Percentiles rank a stretch among this genome's conserved stretches.
Evolutionary conservation across 495 filamentous ascomycete species (phyloP).

Genomic region (Aspergillus saccharolyticus): DNA sequence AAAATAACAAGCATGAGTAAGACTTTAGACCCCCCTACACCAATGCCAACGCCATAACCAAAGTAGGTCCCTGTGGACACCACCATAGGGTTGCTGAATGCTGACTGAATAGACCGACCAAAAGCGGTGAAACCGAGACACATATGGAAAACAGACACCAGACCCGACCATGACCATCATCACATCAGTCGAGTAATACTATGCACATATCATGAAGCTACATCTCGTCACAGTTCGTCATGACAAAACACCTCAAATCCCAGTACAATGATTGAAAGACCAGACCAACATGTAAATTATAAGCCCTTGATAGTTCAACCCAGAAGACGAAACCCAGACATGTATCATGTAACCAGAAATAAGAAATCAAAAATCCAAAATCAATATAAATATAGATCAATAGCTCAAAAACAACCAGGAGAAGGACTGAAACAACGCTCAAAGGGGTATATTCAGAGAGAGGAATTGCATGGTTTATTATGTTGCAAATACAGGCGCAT

Average conservation of each 20-base stretch:
- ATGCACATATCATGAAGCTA: background rate
- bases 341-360: background rate
- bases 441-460: slow-evolving; percentile 19
- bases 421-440: too few species aligned
- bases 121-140: background rate
- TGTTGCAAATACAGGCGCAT: slow-evolving; percentile 16
- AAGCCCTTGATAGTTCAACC: background rate
- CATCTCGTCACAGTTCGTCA: background rate
- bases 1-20: too few species aligned
- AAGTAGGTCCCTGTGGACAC: too few species aligned
- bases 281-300: background rate
- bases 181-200: background rate
- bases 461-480: background rate
- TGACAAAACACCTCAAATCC: background rate
- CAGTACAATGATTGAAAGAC: background rate
- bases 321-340: background rate
- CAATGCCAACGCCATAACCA: too few species aligned
- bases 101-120: too few species aligned
- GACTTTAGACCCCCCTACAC: too few species aligned
- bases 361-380: slow-evolving; percentile 13
- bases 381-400: too few species aligned
- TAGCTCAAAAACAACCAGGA: too few species aligned
- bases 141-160: background rate
- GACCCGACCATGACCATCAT: background rate
- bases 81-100: too few species aligned